Percentiles rank a stretch among this genome's conserved stretches.
Evolutionary conservation across 345 rosid genomes (phyloP).

Genomic region (Tarenaya hassleriana): DNA sequence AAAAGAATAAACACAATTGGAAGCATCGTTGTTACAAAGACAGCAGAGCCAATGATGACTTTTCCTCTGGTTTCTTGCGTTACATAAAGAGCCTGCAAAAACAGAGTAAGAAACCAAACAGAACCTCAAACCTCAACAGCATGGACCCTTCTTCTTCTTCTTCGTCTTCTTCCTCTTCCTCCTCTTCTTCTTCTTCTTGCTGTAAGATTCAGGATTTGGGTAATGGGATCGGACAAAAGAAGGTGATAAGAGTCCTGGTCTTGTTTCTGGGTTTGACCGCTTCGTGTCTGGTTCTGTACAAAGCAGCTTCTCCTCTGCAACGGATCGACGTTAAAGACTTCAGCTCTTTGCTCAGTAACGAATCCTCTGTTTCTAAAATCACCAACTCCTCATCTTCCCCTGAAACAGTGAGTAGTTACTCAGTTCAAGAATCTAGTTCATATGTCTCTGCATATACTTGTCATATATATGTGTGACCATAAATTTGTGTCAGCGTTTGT

Average conservation of each 20-base stretch:
- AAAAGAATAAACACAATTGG: too few species aligned
- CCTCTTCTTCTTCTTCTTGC: conserved; percentile 20
- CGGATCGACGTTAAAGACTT: conserved; percentile 14
- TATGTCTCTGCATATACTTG: background rate
- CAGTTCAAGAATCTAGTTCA: background rate
- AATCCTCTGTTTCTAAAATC: conserved; percentile 13
- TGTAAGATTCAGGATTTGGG: conserved; percentile 10
- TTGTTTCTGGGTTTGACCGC: conserved; percentile 19
- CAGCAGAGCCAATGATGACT: conserved; percentile 1
- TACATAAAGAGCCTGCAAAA: background rate
- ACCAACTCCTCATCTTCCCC: conserved; percentile 6
- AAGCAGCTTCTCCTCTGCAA: conserved; percentile 19
- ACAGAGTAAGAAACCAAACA: background rate
- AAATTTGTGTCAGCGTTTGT: background rate
- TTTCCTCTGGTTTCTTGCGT: too few species aligned
- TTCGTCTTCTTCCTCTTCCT: conserved; percentile 17
- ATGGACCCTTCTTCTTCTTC: conserved; percentile 13
- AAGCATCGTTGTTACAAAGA: too few species aligned
- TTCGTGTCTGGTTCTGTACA: conserved; percentile 25
- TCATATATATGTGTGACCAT: background rate
- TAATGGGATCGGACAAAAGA: conserved; percentile 11
- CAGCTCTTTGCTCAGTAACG: conserved; percentile 5
- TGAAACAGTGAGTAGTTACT: conserved; percentile 17
- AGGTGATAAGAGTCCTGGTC: conserved; percentile 17
- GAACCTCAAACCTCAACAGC: conserved; percentile 10